Base-by-base conservation (phyloP, 2,329 filamentous ascomycete genomes). In the Exophiala spinifera region DNA sequence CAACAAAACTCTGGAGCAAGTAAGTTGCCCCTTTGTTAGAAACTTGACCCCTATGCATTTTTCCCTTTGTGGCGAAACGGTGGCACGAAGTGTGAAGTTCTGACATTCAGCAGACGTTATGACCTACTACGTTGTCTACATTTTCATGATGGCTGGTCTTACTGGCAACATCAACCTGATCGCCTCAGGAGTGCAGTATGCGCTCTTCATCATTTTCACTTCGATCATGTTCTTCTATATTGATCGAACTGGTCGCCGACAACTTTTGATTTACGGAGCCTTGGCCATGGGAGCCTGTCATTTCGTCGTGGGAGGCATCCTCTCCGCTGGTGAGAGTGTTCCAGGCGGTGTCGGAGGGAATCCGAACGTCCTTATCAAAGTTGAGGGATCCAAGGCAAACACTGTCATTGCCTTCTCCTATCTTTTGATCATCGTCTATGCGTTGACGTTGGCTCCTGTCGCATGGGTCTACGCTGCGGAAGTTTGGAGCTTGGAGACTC, bases 381-480 rank as follows among this genome's bases (percentile, higher is more conserved):
- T 84, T 2, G 69, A 64, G 0, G 82, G 79, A 15, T 56, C 73
- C 0, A 74, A 80, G 11, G 80, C 83, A 17, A 77, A 85, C 63
- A 79, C 79, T 1, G 80, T 87, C 51, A 87, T 87, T 59, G 80
- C 81, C 17, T 85, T 86, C 63, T 82, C 78, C 46, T 86, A 85
- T 65, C 74, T 86, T 14, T 76, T 86, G 54, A 81, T 85, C 63
- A 76, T 85, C 61, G 74, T 83, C 59, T 86, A 86, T 65, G 79
- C 81, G 1, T 72, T 85, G n/a, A 86, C 82, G 0, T 75, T 84
- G 15, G 83, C 82, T 0, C 82, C 83, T 0, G 79, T 84, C 2
- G 81, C 78, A 50, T 86, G 84, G 83, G 78, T 86, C 42, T 87
- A 87, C 61, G 79, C 81, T 0, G 80, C 82, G 14, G 84, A 87